Evolutionary conservation across 139 green algal species (phyloP).

Genomic region (Mychonastes homosphaera): DNA sequence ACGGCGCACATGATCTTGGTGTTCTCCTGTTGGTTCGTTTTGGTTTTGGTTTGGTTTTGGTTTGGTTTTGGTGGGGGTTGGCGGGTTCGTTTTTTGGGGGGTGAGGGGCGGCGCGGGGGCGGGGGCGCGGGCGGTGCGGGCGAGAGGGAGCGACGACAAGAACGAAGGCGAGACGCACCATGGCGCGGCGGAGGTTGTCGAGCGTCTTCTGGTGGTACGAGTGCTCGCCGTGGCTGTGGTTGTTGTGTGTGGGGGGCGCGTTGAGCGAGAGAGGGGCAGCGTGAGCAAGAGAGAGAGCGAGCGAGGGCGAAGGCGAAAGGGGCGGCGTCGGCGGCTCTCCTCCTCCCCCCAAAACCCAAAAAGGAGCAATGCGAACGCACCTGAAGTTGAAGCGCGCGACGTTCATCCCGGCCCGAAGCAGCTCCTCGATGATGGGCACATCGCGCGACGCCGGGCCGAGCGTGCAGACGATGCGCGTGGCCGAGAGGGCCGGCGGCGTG

Average conservation of each 20-base stretch:
- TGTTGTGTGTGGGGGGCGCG: not conserved
- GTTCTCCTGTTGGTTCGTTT: too few relatives aligned
- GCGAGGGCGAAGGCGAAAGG: not conserved
- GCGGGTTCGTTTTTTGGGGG: too few relatives aligned
- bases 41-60: too few relatives aligned
- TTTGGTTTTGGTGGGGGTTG: too few relatives aligned
- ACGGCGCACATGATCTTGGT: slow-evolving; percentile 93
- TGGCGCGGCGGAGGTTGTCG: slow-evolving; percentile 75
- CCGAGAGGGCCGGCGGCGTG: not conserved
- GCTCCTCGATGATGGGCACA: slow-evolving; percentile 73
- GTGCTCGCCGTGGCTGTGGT: not conserved
- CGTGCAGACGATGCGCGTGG: slow-evolving; percentile 85
- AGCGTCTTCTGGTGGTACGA: slow-evolving; percentile 70
- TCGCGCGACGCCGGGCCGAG: slow-evolving; percentile 70
- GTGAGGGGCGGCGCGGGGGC: too few relatives aligned
- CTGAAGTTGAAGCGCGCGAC: slow-evolving; percentile 97
- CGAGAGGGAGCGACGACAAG: too few relatives aligned
- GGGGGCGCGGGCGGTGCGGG: too few relatives aligned
- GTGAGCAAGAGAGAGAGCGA: not conserved
- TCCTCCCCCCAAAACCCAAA: not conserved
- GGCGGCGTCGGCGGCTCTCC: not conserved
- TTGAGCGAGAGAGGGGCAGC: not conserved
- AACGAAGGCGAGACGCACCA: too few relatives aligned
- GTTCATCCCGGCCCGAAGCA: slow-evolving; percentile 84
- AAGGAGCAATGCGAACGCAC: slow-evolving; percentile 10